Conservation (phyloP, 345 rosid species). For the Citrus australasica region DNA sequence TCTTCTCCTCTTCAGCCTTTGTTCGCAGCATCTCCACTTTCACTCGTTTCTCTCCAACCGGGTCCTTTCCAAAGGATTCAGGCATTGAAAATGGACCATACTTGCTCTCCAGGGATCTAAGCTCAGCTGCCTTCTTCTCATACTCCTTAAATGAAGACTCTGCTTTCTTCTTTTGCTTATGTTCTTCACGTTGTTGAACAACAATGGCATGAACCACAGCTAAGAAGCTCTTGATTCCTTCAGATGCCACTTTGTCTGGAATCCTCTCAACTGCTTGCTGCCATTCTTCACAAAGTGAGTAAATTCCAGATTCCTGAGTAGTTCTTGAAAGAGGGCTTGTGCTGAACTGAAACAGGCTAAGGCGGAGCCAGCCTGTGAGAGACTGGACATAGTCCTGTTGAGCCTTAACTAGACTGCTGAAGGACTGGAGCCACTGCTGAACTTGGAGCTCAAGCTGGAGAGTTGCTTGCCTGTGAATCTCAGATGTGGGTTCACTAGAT, state of each 20-base stretch:
- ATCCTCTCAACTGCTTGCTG: conserved; percentile 74
- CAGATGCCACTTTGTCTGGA: conserved; percentile 97
- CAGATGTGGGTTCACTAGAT: conserved; percentile 80
- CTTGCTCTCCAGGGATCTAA: conserved; percentile 72
- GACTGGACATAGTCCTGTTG: conserved; percentile 87
- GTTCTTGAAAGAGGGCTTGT: conserved; percentile 46
- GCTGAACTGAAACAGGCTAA: conserved; percentile 89
- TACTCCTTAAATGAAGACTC: conserved; percentile 61
- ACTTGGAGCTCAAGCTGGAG: conserved; percentile 90
- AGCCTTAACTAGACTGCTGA: conserved; percentile 71
- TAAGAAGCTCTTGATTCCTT: conserved; percentile 89
- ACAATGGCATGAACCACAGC: conserved; percentile 81
- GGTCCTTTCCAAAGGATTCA: conserved; percentile 47
- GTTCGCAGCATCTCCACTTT: conserved; percentile 61
- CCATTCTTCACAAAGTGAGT: conserved; percentile 90
- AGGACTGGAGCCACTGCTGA: conserved; percentile 91
- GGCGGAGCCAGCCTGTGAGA: conserved; percentile 90
- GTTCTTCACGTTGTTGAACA: conserved; percentile 78
- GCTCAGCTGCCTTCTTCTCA: conserved; percentile 62
- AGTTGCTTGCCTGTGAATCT: conserved; percentile 86
- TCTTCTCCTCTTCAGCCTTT: conserved; percentile 85
- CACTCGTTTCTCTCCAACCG: conserved; percentile 56
- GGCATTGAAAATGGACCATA: conserved; percentile 58
- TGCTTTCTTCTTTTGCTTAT: conserved; percentile 78
- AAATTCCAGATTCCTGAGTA: conserved; percentile 64